These are phyloP conservation scores for Thielaviopsis ethacetica DNA, from an alignment of 2,329 filamentous ascomycete species.

Conservation along the genomic window DNA sequence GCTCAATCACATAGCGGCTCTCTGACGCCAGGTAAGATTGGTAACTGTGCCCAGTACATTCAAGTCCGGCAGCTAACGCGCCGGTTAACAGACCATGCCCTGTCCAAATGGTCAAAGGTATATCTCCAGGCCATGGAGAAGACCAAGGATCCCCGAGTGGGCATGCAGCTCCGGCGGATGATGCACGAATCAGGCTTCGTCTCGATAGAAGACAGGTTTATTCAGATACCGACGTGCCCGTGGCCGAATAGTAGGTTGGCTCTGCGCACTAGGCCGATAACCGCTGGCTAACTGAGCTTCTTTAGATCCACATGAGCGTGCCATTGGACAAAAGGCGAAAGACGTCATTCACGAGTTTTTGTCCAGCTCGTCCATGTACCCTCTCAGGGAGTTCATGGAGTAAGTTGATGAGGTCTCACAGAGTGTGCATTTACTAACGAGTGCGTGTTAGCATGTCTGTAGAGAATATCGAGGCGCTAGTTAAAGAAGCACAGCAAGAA, in stretches of 20 bases:
- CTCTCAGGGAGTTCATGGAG: background rate
- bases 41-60: too few species aligned
- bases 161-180: slow-evolving; percentile 40
- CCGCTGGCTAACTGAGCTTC: too few species aligned
- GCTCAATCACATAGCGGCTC: slow-evolving; percentile 74
- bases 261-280: background rate
- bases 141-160: slow-evolving; percentile 49
- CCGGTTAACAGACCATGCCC: slow-evolving; percentile 35
- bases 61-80: background rate
- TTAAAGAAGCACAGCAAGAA: slow-evolving; percentile 37
- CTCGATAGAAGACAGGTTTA: slow-evolving; percentile 48
- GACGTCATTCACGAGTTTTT: background rate
- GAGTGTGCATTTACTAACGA: slow-evolving; percentile 20
- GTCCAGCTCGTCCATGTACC: background rate
- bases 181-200: slow-evolving; percentile 48
- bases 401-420: slow-evolving; percentile 15
- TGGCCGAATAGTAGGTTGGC: slow-evolving; percentile 46
- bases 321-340: background rate
- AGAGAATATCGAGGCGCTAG: slow-evolving; percentile 39
- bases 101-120: slow-evolving; percentile 49
- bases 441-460: slow-evolving; percentile 31
- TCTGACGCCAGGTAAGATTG: slow-evolving; percentile 41
- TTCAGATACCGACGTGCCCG: slow-evolving; percentile 50
- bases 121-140: slow-evolving; percentile 47
- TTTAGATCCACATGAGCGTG: background rate